A percentile compares a stretch with the other conserved stretches of the same genome.
These are phyloP conservation scores for Trypanosomatidae sp. DNA, from an alignment of 208 protist species.

Conservation along the genomic window DNA sequence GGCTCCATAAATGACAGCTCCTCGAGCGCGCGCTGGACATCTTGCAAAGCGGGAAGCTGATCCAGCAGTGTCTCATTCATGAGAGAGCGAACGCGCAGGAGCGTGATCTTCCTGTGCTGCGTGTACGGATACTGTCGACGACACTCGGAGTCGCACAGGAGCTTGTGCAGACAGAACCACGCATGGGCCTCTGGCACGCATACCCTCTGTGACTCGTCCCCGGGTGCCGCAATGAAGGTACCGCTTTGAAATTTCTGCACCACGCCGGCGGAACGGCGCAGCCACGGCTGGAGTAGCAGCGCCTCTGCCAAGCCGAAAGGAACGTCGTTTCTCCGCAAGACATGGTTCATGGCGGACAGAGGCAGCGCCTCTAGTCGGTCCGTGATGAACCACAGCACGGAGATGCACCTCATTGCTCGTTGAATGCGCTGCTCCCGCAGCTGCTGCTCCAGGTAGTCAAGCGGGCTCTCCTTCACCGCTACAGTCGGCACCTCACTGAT, in stretches of 20 bases:
- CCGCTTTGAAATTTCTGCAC: constrained; percentile 74
- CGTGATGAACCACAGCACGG: constrained; percentile 89
- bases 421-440: constrained; percentile 43
- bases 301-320: constrained; percentile 75
- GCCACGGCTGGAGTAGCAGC: constrained; percentile 80
- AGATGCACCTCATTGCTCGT: constrained; percentile 77
- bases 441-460: constrained; percentile 39
- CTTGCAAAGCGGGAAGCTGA: constrained; percentile 86
- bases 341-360: constrained; percentile 66
- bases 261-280: constrained; percentile 44
- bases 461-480: constrained; percentile 13
- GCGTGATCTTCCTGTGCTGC: constrained; percentile 75
- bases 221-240: constrained; percentile 46
- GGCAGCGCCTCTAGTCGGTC: constrained; percentile 76
- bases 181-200: constrained; percentile 86
- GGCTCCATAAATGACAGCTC: constrained; percentile 90
- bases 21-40: constrained; percentile 86
- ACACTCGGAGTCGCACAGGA: constrained; percentile 84
- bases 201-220: constrained; percentile 69
- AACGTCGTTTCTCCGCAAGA: constrained; percentile 89
- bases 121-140: constrained; percentile 82
- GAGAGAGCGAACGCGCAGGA: constrained; percentile 70
- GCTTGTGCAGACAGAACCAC: constrained; percentile 91
- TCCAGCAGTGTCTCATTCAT: constrained; percentile 90
- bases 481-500: constrained; percentile 21